Evolutionary conservation across 768 basidiomycete species (phyloP).

Genomic region (Psilocybe sp.): DNA sequence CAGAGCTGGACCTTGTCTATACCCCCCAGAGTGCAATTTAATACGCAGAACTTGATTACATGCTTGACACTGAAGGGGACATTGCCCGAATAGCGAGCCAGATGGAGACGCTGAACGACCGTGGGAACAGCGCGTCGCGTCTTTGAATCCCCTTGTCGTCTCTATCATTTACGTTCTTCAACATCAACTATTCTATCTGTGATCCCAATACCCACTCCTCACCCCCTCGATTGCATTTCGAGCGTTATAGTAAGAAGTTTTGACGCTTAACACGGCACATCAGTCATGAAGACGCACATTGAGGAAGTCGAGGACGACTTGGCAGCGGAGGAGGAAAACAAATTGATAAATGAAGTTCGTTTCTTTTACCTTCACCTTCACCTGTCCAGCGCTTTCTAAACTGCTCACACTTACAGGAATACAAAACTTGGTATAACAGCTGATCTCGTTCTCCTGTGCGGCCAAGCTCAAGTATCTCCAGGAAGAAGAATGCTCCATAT

Average conservation of each 20-base stretch:
- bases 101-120: conserved; percentile 12
- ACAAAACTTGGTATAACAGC: conserved; percentile 70
- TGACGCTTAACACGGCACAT: neutral
- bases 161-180: conserved; percentile 4
- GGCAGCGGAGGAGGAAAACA: conserved; percentile 84
- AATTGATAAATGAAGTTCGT: conserved; percentile 80
- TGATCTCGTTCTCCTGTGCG: neutral
- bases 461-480: conserved; percentile 25
- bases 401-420: conserved; percentile 49
- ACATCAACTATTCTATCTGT: neutral
- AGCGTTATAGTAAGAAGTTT: neutral
- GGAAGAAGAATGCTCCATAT: conserved; percentile 98
- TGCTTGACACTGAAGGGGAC: no score
- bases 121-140: conserved; percentile 45
- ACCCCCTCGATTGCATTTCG: no score
- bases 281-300: conserved; percentile 43
- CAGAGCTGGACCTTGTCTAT: no score
- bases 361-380: conserved; percentile 10
- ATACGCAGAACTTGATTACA: no score
- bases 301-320: conserved; percentile 81
- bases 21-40: no score
- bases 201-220: conserved; percentile 1
- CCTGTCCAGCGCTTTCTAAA: conserved; percentile 3
- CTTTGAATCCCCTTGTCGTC: conserved; percentile 13
- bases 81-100: no score